Evolutionary conservation across 352 stramenopile genomes (phyloP).

Genomic region (Phytophthora idaei): DNA sequence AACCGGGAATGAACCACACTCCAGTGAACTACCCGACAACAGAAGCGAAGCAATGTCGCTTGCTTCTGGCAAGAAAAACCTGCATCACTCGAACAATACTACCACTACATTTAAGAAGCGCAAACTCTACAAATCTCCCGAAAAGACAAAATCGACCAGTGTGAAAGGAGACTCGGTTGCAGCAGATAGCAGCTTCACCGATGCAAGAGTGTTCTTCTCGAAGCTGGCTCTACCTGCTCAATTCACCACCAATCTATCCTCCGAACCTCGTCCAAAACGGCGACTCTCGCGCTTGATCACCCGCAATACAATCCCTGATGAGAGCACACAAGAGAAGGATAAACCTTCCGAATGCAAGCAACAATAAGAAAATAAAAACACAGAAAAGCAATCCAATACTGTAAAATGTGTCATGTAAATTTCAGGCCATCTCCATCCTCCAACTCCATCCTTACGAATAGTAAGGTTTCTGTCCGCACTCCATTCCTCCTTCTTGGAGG

Average conservation of each 20-base stretch:
- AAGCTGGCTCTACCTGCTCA: neutral
- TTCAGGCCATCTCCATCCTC: neutral
- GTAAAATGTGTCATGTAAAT: conserved; percentile 1
- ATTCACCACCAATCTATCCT: neutral
- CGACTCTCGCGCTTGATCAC: conserved; percentile 47
- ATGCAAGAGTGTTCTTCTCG: conserved; percentile 19
- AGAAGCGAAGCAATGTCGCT: neutral
- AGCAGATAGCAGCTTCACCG: conserved; percentile 5
- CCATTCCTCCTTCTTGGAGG: conserved; percentile 30
- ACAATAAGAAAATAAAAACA: conserved; percentile 32
- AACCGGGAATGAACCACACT: too few relatives aligned
- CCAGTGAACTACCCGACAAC: neutral
- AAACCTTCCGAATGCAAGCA: conserved; percentile 54
- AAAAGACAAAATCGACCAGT: neutral
- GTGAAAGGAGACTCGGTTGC: neutral
- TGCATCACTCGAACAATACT: too few relatives aligned
- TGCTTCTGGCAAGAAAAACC: too few relatives aligned
- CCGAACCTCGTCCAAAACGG: conserved; percentile 19
- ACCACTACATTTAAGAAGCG: conserved; percentile 3
- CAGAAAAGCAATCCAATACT: neutral
- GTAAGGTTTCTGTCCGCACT: conserved; percentile 54
- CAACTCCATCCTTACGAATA: conserved; percentile 19
- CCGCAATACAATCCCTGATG: conserved; percentile 15
- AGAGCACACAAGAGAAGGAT: conserved; percentile 20
- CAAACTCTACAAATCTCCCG: neutral